Base-by-base conservation (phyloP, 2,329 filamentous ascomycete genomes). In the Pseudocercospora eumusae region DNA sequence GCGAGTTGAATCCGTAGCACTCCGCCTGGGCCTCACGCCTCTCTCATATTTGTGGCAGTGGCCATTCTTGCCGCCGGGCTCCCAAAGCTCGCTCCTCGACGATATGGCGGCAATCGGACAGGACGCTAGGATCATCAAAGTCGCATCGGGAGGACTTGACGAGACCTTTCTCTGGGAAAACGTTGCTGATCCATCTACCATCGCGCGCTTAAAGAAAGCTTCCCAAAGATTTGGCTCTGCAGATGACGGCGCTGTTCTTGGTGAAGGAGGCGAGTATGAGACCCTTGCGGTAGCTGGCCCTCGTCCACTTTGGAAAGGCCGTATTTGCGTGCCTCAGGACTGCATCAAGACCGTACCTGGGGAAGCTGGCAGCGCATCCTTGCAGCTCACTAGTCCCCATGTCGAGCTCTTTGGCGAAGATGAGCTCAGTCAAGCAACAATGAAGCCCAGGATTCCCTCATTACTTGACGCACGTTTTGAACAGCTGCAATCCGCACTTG, bases 221-320 rank as follows among this genome's bases (percentile, higher is more conserved):
- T 82, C 91, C 73, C 78, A 80, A 55, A 83, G 86, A 65, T 96
- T 96, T 77, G 89, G 89, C 49, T 78, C 83, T 64, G 79, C 78
- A 71, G 80, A 84, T 63, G 79, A 82, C 65, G 92, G 90, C 0
- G 89, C 90, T 8, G 86, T 93, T 9, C 78, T 98, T 18, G 95
- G 95, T 0, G 95, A 98, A 75, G 95, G 95, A 5, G 95, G 95
- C 3, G 95, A 98, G 79, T 98, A 96, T 76, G 95, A 98, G 82
- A 98, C 92, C 28, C 79, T 98, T 57, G 92, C 95, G 49, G 73
- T 98, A 36, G 86, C 92, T 76, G 95, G 93, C 10, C 93, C 93
- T 8, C 70, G 72, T 0, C 78, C 79, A 55, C 75, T 97, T 63
- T 97, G 95, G 83, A 88, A 84, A 77, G 84, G 82, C 66, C 84